Evolutionary conservation across 805 yeast species (phyloP).

Genomic region (Sungouiella blattae): DNA sequence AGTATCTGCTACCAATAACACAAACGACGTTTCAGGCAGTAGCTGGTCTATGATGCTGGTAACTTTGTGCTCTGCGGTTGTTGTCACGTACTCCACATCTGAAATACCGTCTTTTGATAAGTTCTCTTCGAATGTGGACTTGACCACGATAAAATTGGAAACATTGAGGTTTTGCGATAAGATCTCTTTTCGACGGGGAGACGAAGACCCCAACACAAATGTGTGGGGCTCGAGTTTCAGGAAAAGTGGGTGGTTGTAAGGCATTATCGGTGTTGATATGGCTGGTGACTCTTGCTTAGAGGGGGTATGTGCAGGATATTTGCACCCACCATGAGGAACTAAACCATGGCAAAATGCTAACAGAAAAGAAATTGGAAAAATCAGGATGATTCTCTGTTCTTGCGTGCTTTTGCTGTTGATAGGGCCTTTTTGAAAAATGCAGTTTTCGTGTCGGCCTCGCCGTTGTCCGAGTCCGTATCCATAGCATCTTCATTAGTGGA

Average conservation of each 20-base stretch:
- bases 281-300: no score
- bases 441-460: slow-evolving; percentile 14
- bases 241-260: not conserved
- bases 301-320: not conserved
- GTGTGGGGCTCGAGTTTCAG: slow-evolving; percentile 1
- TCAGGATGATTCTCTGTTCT: no score
- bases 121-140: slow-evolving; percentile 76
- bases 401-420: slow-evolving; percentile 8
- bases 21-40: slow-evolving; percentile 9
- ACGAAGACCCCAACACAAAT: slow-evolving; percentile 75
- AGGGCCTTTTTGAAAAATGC: slow-evolving; percentile 22
- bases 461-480: slow-evolving; percentile 13
- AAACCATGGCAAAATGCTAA: no score
- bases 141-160: slow-evolving; percentile 35
- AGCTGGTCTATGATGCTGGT: slow-evolving; percentile 52
- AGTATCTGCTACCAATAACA: slow-evolving; percentile 74
- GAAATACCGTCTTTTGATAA: slow-evolving; percentile 50
- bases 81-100: slow-evolving; percentile 55
- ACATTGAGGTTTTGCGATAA: slow-evolving; percentile 54
- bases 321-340: slow-evolving; percentile 1
- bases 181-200: slow-evolving; percentile 79
- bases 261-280: not conserved
- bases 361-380: no score
- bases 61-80: slow-evolving; percentile 70
- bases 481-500: slow-evolving; percentile 17